A percentile compares a stretch with the other conserved stretches of the same genome.
phyloP scores from a whole-genome alignment of 2,329 filamentous ascomycete genomes.

The Madurella fahalii region DNA sequence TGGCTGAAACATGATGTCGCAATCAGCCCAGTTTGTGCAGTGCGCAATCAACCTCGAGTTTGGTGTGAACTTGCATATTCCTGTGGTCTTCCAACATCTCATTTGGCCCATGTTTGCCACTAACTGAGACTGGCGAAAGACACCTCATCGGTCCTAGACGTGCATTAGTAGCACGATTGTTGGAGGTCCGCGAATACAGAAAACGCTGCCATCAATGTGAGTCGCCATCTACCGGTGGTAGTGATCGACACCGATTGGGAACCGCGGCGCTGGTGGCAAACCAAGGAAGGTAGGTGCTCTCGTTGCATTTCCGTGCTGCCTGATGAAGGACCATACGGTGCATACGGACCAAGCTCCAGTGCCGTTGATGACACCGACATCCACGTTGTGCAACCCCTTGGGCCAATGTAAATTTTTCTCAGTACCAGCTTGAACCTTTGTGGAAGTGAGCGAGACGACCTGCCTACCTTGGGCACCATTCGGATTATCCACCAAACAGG shows the following conservation, averaged over 20 bases:
- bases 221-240: background rate
- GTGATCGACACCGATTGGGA: background rate
- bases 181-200: too few relatives aligned
- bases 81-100: too few relatives aligned
- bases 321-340: too few relatives aligned
- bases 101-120: too few relatives aligned
- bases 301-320: background rate
- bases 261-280: background rate
- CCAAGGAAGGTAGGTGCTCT: background rate
- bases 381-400: background rate
- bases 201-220: too few relatives aligned
- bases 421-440: background rate
- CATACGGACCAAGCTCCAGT: background rate
- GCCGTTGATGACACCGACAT: background rate
- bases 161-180: too few relatives aligned
- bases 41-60: background rate
- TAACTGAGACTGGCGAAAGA: too few relatives aligned
- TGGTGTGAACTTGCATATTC: background rate
- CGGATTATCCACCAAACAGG: too few relatives aligned
- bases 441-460: background rate
- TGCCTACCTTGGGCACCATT: background rate
- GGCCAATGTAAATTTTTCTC: background rate
- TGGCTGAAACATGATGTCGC: background rate
- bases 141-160: too few relatives aligned
- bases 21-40: background rate